Evolutionary conservation across 345 rosid species (phyloP).

Genomic region (Combretum micranthum): DNA sequence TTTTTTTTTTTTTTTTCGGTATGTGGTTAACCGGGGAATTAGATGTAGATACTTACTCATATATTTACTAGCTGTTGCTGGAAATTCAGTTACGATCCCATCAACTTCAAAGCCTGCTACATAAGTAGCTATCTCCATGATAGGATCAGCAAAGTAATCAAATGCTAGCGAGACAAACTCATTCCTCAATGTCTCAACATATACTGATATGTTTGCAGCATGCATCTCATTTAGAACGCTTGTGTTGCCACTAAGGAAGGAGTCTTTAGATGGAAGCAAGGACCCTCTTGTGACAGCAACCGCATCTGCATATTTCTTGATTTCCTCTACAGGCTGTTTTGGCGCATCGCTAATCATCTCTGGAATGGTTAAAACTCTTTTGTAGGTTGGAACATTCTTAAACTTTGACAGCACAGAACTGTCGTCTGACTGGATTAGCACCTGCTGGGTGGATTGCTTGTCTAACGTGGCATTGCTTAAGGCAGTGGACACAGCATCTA

Average conservation of each 20-base stretch:
- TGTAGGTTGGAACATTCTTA: slow-evolving; percentile 32
- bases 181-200: slow-evolving; percentile 48
- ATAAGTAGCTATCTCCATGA: slow-evolving; percentile 56
- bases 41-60: slow-evolving; percentile 33
- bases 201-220: slow-evolving; percentile 56
- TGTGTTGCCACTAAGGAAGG: slow-evolving; percentile 38
- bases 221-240: slow-evolving; percentile 49
- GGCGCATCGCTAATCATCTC: slow-evolving; percentile 51
- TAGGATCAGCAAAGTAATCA: slow-evolving; percentile 74
- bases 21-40: not conserved
- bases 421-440: slow-evolving; percentile 72
- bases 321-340: slow-evolving; percentile 36
- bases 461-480: slow-evolving; percentile 55
- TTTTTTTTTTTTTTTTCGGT: not conserved
- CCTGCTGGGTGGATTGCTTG: slow-evolving; percentile 64
- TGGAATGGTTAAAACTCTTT: slow-evolving; percentile 41
- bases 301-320: slow-evolving; percentile 67
- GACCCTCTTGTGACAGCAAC: slow-evolving; percentile 39
- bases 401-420: slow-evolving; percentile 57
- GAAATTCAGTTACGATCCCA: slow-evolving; percentile 71
- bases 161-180: slow-evolving; percentile 54
- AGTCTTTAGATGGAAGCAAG: slow-evolving; percentile 21
- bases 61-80: slow-evolving; percentile 70
- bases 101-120: slow-evolving; percentile 39
- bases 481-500: slow-evolving; percentile 41